A percentile compares a stretch with the other conserved stretches of the same genome.
Conservation (phyloP, 371 early-diverging fungal genomes). For the Rhizopus arrhizus region DNA sequence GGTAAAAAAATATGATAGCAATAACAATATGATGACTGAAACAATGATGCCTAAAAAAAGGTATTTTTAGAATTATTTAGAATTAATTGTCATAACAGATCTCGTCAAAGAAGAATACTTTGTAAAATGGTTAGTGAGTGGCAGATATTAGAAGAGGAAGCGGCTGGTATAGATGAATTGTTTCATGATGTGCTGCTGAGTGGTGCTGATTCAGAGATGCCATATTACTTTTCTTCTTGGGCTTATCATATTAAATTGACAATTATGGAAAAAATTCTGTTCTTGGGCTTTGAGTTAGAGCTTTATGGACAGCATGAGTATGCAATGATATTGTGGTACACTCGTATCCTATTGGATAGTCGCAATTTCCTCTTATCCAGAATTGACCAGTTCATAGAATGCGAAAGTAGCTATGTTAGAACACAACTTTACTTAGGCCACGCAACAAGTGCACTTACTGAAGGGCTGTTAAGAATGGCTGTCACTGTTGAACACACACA, state of each 20-base stretch:
- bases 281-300: constrained; percentile 74
- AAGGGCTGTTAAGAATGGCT: constrained; percentile 39
- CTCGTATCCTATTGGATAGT: constrained; percentile 40
- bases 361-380: constrained; percentile 44
- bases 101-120: constrained; percentile 68
- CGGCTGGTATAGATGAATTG: constrained; percentile 34
- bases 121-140: constrained; percentile 65
- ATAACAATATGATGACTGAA: background rate
- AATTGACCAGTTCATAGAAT: constrained; percentile 13
- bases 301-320: constrained; percentile 72
- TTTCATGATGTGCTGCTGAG: constrained; percentile 20
- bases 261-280: constrained; percentile 61
- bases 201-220: constrained; percentile 7
- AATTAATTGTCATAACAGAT: constrained; percentile 71
- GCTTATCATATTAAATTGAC: constrained; percentile 69
- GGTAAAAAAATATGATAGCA: constrained; percentile 21
- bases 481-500: constrained; percentile 41
- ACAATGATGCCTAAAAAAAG: constrained; percentile 12
- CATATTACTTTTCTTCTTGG: constrained; percentile 77
- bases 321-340: constrained; percentile 67
- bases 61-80: constrained; percentile 63
- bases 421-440: constrained; percentile 15
- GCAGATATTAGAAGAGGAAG: constrained; percentile 71
- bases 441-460: constrained; percentile 26
- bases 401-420: constrained; percentile 11